A percentile compares a stretch with the other conserved stretches of the same genome.
Conservation (phyloP, 1,284 basidiomycete species). For the Ganoderma resinaceum region DNA sequence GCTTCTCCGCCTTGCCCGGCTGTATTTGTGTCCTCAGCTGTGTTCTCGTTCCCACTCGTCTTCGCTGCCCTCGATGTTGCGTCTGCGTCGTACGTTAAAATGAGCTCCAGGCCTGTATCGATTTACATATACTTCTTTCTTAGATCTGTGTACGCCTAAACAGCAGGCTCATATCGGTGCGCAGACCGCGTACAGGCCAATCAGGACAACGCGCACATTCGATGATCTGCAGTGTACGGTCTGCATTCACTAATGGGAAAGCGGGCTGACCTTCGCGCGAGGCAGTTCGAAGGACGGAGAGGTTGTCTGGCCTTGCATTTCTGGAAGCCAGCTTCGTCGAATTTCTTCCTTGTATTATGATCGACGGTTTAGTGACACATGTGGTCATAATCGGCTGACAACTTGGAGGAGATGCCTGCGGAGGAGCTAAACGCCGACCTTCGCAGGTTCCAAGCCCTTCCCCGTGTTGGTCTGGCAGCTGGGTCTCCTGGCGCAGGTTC, state of each 20-base stretch:
- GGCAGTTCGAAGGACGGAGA: background rate
- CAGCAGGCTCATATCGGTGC: background rate
- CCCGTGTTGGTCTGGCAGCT: background rate
- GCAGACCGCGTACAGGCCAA: background rate
- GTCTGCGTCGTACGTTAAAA: background rate
- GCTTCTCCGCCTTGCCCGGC: background rate
- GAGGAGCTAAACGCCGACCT: background rate
- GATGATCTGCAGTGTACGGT: background rate
- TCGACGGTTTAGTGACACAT: background rate
- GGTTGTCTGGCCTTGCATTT: background rate
- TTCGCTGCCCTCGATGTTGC: conserved; percentile 10
- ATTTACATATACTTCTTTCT: background rate
- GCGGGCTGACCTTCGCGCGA: background rate
- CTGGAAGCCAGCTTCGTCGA: background rate
- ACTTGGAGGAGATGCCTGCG: background rate
- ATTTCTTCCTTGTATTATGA: background rate
- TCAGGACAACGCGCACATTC: background rate
- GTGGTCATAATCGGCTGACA: background rate
- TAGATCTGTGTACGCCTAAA: background rate
- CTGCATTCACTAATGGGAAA: background rate
- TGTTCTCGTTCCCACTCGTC: background rate
- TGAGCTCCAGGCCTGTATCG: background rate
- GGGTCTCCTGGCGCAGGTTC: background rate
- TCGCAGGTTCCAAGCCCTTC: background rate
- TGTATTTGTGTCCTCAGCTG: background rate